phyloP scores from a whole-genome alignment of 352 stramenopile genomes.

The Pythium monospermum region DNA sequence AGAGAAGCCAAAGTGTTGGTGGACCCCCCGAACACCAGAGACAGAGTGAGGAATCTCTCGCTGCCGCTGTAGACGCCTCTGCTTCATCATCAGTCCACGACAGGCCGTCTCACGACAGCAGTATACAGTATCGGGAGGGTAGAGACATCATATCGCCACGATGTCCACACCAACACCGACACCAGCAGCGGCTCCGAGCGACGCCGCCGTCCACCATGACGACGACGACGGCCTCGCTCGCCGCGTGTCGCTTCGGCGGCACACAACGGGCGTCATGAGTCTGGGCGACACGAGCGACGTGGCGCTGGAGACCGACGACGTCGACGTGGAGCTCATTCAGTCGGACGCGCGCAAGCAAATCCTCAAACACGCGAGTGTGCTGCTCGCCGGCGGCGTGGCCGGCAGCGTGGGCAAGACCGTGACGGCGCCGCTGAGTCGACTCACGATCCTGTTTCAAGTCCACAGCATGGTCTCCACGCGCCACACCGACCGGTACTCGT shows the following conservation, averaged over 20 bases:
- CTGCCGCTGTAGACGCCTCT: too few relatives aligned
- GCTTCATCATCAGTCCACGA: too few relatives aligned
- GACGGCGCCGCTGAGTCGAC: slow-evolving; percentile 91
- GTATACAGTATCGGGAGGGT: too few relatives aligned
- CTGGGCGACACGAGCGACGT: slow-evolving; percentile 75
- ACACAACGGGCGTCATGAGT: slow-evolving; percentile 78
- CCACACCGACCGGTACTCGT: slow-evolving; percentile 80
- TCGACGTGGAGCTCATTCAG: slow-evolving; percentile 72
- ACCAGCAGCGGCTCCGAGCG: not conserved
- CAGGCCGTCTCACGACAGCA: too few relatives aligned
- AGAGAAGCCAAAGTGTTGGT: not conserved
- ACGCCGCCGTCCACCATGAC: not conserved
- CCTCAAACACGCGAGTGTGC: slow-evolving; percentile 68
- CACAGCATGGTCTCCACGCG: slow-evolving; percentile 92
- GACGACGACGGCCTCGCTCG: not conserved
- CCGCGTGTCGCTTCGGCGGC: slow-evolving; percentile 56
- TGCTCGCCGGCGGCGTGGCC: slow-evolving; percentile 89
- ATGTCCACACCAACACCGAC: not conserved
- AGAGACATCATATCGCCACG: too few relatives aligned
- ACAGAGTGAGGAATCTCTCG: too few relatives aligned
- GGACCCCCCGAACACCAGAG: not conserved
- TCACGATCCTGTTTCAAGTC: slow-evolving; percentile 97
- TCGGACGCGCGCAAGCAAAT: slow-evolving; percentile 65
- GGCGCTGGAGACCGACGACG: slow-evolving; percentile 74
- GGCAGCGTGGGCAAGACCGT: slow-evolving; percentile 94